Evolutionary conservation across 164 flowering plant genomes (phyloP).

Genomic region (Echeveria elegans): DNA sequence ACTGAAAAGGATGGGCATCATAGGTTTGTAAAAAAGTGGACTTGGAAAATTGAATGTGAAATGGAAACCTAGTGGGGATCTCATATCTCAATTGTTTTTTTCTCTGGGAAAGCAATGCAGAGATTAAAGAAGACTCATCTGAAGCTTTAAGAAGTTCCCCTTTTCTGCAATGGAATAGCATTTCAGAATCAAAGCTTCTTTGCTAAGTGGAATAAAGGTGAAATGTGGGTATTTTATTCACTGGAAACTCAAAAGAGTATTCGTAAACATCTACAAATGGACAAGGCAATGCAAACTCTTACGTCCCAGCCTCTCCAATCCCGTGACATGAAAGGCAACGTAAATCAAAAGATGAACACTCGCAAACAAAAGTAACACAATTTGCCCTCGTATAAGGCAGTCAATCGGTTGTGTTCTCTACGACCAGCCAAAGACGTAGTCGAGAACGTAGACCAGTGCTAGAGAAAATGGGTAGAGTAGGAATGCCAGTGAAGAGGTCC

Average conservation of each 20-base stretch:
- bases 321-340: not conserved
- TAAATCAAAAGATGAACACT: not conserved
- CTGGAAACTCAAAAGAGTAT: not conserved
- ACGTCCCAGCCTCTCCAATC: not conserved
- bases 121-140: not conserved
- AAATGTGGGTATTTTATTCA: not conserved
- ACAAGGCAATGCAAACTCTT: not conserved
- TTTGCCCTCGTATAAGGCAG: not conserved
- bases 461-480: constrained; percentile 60
- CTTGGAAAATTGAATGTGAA: not conserved
- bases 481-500: constrained; percentile 58
- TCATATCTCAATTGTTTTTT: not conserved
- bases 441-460: constrained; percentile 65
- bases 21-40: not conserved
- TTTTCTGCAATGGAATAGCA: not conserved
- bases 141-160: not conserved
- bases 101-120: not conserved
- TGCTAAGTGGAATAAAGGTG: not conserved
- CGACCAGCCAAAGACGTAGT: constrained; percentile 56
- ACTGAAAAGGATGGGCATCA: not conserved
- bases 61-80: not conserved
- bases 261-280: not conserved
- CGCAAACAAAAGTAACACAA: not conserved
- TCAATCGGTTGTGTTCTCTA: constrained; percentile 16
- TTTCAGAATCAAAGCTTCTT: not conserved